Evolutionary conservation across 345 rosid genomes (phyloP), one percentile per base, ranked within the genome.

Genomic region (Moringa oleifera): DNA sequence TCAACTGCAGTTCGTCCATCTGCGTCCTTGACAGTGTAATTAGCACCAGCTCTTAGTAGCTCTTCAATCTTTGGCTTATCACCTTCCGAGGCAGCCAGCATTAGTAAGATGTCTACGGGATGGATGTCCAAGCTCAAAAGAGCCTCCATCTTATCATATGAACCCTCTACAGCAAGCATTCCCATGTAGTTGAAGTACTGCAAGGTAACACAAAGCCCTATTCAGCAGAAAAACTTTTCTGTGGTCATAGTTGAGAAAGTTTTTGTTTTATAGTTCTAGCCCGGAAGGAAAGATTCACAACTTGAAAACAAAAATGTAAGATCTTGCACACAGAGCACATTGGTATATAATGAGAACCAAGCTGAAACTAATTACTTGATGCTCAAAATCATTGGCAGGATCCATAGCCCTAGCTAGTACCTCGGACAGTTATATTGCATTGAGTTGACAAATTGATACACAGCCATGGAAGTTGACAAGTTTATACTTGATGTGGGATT

Each of bases 161-260:
- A 23, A 6, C 98, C 98, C 72, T 92, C 96, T 1, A 89, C 93
- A 0, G 91, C 96, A 67, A 92, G 95, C 95, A 92, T 92, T 41
- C 96, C 96, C 93, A 92, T 89, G 72, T 92, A 89, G 78, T 92
- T 92, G 67, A 92, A 89, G 73, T 89, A 92, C 95, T 89, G 83
- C 82, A 81, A 59, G 51, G n/a, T 22, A 51, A 23, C 37, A n/a
- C n/a, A 55, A 20, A 18, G 18, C 23, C 57, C 46, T 52, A 28
- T 47, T 33, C 8, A 41, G 59, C 1, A 31, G 18, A 20, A 2
- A 7, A 19, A 5, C 55, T 51, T 51, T 51, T 41, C 47, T 11
- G 47, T 41, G 37, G 33, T 28, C 33, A 28, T 28, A 28, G 8
- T 28, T 8, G 8, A 28, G 33, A 28, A 28, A 28, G 8, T n/a